Evolutionary conservation across 441 rosid genomes (phyloP).

Genomic region (Euphorbia schlechtendalii): DNA sequence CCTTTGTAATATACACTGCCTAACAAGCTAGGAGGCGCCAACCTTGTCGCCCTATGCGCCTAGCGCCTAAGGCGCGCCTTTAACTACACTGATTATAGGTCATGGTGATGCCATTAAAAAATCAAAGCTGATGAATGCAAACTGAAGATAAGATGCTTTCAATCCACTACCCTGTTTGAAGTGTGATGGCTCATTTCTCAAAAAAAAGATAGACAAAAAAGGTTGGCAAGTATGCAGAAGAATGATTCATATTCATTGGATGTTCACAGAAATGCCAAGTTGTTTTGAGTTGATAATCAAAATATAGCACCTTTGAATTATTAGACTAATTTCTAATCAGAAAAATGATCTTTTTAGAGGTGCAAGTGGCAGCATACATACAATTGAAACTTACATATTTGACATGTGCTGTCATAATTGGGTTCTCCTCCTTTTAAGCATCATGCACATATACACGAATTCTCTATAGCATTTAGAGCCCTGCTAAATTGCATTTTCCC

Average conservation of each 20-base stretch:
- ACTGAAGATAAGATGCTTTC: not conserved
- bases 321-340: not conserved
- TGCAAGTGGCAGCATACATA: not conserved
- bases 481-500: not conserved
- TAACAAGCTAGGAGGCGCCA: no score
- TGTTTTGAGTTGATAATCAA: not conserved
- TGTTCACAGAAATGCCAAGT: not conserved
- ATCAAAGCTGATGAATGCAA: not conserved
- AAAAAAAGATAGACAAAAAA: no score
- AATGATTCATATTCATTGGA: not conserved
- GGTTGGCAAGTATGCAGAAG: not conserved
- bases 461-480: not conserved
- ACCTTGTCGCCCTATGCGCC: no score
- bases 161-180: not conserved
- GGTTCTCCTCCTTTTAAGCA: not conserved
- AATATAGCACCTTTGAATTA: not conserved
- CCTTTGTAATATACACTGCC: no score
- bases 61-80: no score
- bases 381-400: not conserved
- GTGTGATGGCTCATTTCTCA: not conserved
- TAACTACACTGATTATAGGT: no score
- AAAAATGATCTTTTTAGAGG: not conserved
- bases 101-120: not conserved
- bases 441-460: not conserved
- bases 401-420: not conserved